Evolutionary conservation across 1,284 basidiomycete genomes (phyloP).

Genomic region (Clitocybe nebularis): DNA sequence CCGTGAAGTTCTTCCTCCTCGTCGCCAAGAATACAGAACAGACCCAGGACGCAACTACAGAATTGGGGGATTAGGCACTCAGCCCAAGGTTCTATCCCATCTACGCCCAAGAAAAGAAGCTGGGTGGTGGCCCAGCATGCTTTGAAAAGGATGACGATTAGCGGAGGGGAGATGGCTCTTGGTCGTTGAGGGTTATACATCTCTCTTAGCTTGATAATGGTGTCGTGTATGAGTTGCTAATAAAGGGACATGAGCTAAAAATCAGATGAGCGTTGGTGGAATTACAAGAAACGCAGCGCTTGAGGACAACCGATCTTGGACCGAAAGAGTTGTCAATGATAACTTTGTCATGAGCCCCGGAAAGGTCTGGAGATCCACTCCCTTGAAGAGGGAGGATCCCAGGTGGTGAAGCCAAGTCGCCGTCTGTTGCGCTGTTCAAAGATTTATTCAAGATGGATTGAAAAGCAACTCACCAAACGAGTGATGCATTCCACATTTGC

Average conservation of each 20-base stretch:
- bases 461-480: constrained; percentile 37
- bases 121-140: constrained; percentile 21
- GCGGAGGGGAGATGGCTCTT: not conserved
- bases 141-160: constrained; percentile 19
- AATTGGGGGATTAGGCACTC: constrained; percentile 24
- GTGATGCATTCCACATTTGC: constrained; percentile 46
- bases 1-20: constrained; percentile 21
- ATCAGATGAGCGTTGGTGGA: not conserved
- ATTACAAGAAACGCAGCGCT: constrained; percentile 12
- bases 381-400: no score
- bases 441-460: not conserved
- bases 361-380: constrained; percentile 23
- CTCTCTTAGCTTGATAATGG: constrained; percentile 9
- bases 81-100: constrained; percentile 6
- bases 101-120: constrained; percentile 16
- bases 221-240: constrained; percentile 21
- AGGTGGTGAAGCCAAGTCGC: constrained; percentile 46
- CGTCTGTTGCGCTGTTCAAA: constrained; percentile 33
- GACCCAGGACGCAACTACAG: constrained; percentile 29
- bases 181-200: constrained; percentile 3
- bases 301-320: constrained; percentile 5
- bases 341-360: constrained; percentile 6
- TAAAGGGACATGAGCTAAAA: not conserved
- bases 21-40: constrained; percentile 30
- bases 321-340: constrained; percentile 5